Evolutionary conservation across 2,329 filamentous ascomycete genomes (phyloP).

Genomic region (Calonectria pseudoreteaudii): DNA sequence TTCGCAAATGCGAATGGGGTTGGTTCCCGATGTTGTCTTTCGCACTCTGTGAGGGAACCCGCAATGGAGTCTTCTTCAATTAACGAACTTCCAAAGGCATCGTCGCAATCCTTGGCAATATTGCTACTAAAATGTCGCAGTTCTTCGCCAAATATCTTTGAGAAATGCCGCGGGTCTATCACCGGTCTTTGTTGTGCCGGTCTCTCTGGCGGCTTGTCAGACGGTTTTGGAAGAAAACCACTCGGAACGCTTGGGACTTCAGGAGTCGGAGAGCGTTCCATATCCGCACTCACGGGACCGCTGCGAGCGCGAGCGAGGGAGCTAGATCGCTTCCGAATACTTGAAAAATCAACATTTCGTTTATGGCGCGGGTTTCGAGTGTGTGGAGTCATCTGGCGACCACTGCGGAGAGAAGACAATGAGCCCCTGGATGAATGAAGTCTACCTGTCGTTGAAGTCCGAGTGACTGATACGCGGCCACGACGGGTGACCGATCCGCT

Average conservation of each 20-base stretch:
- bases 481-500: constrained; percentile 51
- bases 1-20: constrained; percentile 59
- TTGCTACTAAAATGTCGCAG: constrained; percentile 85
- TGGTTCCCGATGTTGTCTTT: constrained; percentile 48
- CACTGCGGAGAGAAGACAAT: constrained; percentile 63
- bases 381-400: constrained; percentile 55
- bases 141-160: constrained; percentile 73
- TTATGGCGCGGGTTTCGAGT: constrained; percentile 59
- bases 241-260: constrained; percentile 42
- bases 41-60: constrained; percentile 48
- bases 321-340: constrained; percentile 55
- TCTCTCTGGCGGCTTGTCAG: constrained; percentile 26
- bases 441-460: constrained; percentile 44
- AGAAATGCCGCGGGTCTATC: constrained; percentile 41
- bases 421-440: constrained; percentile 55
- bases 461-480: constrained; percentile 44
- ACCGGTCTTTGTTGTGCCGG: constrained; percentile 15
- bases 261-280: constrained; percentile 44
- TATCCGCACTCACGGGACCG: constrained; percentile 33
- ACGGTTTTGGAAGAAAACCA: constrained; percentile 41
- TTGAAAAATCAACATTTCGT: constrained; percentile 67
- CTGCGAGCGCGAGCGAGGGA: constrained; percentile 42
- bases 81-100: constrained; percentile 83
- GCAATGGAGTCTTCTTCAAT: constrained; percentile 54
- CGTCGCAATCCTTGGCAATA: constrained; percentile 90